phyloP scores from a whole-genome alignment of 768 basidiomycete species.

The Pleurotus sapidus region DNA sequence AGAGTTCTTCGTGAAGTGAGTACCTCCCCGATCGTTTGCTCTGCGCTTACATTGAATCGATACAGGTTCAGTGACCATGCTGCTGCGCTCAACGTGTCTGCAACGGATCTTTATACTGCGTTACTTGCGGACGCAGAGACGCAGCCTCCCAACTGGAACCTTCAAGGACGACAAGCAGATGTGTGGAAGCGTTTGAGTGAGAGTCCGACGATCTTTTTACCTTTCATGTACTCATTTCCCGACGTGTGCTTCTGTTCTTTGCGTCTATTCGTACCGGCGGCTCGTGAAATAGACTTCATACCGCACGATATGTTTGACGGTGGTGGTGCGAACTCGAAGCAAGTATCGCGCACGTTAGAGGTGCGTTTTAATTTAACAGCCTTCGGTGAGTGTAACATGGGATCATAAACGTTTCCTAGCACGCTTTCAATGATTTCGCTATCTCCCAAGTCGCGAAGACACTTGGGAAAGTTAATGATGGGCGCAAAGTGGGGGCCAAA shows the following conservation, averaged over 20 bases:
- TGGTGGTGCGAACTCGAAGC: conserved; percentile 57
- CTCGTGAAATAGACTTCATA: conserved; percentile 30
- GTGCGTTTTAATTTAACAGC: conserved; percentile 22
- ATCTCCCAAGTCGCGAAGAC: conserved; percentile 62
- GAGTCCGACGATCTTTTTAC: conserved; percentile 10
- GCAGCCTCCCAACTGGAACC: conserved; percentile 58
- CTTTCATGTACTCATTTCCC: background rate
- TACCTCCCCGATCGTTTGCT: background rate
- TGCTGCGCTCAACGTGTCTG: conserved; percentile 41
- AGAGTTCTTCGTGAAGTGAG: conserved; percentile 65
- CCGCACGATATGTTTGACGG: conserved; percentile 37
- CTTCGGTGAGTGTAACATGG: background rate
- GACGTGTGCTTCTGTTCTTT: no score
- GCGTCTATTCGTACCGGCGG: background rate
- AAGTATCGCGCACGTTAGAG: conserved; percentile 61
- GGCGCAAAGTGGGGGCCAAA: conserved; percentile 37
- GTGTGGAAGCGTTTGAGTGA: conserved; percentile 53
- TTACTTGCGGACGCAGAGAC: conserved; percentile 58
- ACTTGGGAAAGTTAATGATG: conserved; percentile 48
- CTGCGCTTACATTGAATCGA: background rate
- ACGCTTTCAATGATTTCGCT: conserved; percentile 62
- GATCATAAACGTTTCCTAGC: conserved; percentile 27
- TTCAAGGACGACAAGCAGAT: conserved; percentile 57
- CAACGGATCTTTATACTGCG: conserved; percentile 49
- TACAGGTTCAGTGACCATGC: conserved; percentile 51